Base-by-base conservation (phyloP, 2,329 filamentous ascomycete species). In the Orbilia quercus region DNA sequence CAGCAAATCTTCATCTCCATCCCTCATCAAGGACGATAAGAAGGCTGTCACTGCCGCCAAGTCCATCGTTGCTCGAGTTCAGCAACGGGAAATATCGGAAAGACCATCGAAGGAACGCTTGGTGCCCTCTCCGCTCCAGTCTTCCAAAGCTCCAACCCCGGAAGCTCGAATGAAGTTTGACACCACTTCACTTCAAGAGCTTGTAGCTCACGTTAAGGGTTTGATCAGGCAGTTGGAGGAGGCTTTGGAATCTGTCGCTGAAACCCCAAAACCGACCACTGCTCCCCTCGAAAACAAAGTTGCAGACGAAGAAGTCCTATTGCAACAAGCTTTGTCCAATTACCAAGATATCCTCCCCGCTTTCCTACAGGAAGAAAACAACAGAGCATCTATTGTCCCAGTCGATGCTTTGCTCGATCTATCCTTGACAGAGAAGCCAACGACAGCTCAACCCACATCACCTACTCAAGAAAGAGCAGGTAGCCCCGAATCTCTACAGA, bases 161-260 rank as follows among this genome's bases (percentile, higher is more conserved):
- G 69, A 73, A 34, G 53, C 47, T 34, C 40, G 69, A 18, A 57
- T 73, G 53, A 73, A 77, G 22, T 78, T 78, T 48, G 76, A 78
- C 45, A 78, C 77, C 7, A 76, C 77, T 47, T 77, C 77, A 69
- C 69, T 78, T 9, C 67, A 75, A 55, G 75, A 78, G 38, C 66
- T 78, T 20, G 77, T 78, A n/a, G 75, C 72, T 23, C 77, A 77
- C 22, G 76, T 77, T n/a, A 73, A 66, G 16, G 65, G 70, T 16
- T 54, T 78, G 48, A 77, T 76, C 40, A 67, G 65, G 51, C 72
- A 76, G 25, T 54, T 77, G 12, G 72, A 75, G 25, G 71, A 74
- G 7, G 58, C 75, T 5, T 57, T 77, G 4, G 76, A 76, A 11
- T 55, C 48, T 44, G 50, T 31, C 31, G n/a, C 25, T 7, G 69